Evolutionary conservation across 1,284 basidiomycete species (phyloP), one percentile per base, ranked within the genome.

Genomic region (Sanghuangporus weigelae): DNA sequence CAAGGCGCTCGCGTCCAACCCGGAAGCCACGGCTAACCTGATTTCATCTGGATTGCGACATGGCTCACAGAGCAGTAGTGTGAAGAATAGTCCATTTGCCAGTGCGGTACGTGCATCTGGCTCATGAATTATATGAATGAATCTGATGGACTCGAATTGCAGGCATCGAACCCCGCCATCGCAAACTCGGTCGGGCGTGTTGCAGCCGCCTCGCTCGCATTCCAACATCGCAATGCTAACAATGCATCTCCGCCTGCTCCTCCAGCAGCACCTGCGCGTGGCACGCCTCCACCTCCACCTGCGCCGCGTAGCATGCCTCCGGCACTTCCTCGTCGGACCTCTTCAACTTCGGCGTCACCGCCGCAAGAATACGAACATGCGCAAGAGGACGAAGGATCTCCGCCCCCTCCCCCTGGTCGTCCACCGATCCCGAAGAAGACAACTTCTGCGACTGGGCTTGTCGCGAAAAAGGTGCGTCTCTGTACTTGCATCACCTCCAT

Each of bases 121-220:
- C 16, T 50, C 23, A 12, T 50, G 1, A 38, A 19, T 19, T 21
- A 46, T 21, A 46, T 59, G 16, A 21, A 40, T 46, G 21, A 36
- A 59, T 21, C 26, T 31, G 19, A 35, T 40, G 49, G 11, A 44
- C 7, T 23, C 48, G 19, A 57, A 39, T 10, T 26, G 59, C 46
- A 79, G 76, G 75, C 76, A 50, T 72, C 75, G 31, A 76, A 81
- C 67, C 74, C 76, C 54, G 67, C 71, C 36, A 56, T 74, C 44
- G 70, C 70, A 46, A 74, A 73, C 61, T 75, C 76, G 16, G 73
- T 78, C 54, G 81, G 81, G 7, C 76, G 81, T 36, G 79, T 85
- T 53, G 82, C 83, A 7, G 80, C 84, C 36, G 78, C 80, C 7
- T 78, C 80, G n/a, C 71, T 78, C 19, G 74, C 77, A 14, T 79